Percentiles rank a stretch among this genome's conserved stretches.
Evolutionary conservation across 352 stramenopile species (phyloP).

Genomic region (Pilasporangium apinafurcum): DNA sequence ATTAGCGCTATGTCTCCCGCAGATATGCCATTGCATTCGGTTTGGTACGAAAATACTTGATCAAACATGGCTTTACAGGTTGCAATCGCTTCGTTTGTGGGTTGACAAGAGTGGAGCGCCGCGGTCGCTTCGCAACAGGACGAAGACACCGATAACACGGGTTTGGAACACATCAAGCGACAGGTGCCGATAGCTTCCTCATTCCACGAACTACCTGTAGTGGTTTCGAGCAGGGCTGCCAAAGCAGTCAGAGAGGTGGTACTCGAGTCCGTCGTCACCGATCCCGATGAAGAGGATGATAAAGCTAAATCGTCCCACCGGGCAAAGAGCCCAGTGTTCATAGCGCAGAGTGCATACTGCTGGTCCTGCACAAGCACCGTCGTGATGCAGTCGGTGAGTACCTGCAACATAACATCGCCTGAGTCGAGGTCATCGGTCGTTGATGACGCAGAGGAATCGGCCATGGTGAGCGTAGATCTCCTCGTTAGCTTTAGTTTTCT

Average conservation of each 20-base stretch:
- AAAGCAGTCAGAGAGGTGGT: not conserved
- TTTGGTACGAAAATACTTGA: conserved; percentile 2
- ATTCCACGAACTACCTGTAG: too few relatives aligned
- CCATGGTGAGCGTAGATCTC: too few relatives aligned
- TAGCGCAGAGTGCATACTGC: conserved; percentile 23
- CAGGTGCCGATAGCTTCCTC: conserved; percentile 5
- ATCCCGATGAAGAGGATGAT: conserved; percentile 5
- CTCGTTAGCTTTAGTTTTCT: too few relatives aligned
- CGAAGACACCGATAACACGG: conserved; percentile 3
- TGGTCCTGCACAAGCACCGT: conserved; percentile 12
- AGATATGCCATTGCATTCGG: not conserved
- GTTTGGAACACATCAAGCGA: conserved; percentile 5
- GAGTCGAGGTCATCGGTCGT: too few relatives aligned
- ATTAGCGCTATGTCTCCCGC: not conserved
- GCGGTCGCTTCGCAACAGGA: conserved; percentile 3
- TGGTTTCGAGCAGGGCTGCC: conserved; percentile 3
- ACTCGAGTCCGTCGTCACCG: not conserved
- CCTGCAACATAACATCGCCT: too few relatives aligned
- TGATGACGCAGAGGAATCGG: too few relatives aligned
- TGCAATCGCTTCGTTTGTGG: not conserved
- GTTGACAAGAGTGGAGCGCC: conserved; percentile 9
- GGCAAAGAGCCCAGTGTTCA: conserved; percentile 27
- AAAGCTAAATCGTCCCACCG: too few relatives aligned
- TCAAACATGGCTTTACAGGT: conserved; percentile 1
- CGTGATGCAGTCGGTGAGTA: conserved; percentile 14